Evolutionary conservation across 78 protist species (phyloP), one percentile per base, ranked within the genome.

Genomic region (Emiliania huxleyi): DNA sequence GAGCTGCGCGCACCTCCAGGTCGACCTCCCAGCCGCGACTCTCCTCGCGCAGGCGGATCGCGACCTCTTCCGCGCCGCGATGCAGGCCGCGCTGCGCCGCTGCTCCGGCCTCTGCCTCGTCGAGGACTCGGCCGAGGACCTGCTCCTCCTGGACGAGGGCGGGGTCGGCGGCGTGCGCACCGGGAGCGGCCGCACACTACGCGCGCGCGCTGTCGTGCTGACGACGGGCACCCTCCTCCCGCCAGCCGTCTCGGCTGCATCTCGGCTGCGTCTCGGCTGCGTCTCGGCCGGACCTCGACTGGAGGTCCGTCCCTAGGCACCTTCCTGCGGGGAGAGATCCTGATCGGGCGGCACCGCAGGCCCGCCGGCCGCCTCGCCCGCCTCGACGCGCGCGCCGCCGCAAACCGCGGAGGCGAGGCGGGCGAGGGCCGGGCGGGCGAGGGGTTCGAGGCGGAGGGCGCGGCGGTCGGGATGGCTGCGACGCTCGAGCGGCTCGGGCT

Each of bases 161-260:
- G 92, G 77, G 43, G 91, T 88, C 37, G 40, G 22, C 52, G 87
- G 93, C 62, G 90, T 92, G 55, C 25, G 26, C 62, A 49, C 56
- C n/a, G 40, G 33, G 26, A 56, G 6, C 23, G 90, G 93, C 52
- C 38, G 3, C 81, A 12, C 2, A 12, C 48, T 91, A 18, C 21
- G 3, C 52, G 55, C 93, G n/a, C 71, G 56, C 79, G 2, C 62
- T 23, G 90, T 91, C 83, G 94, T 98, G 33, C 43, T 98, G 90
- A 97, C 99, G 12, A 97, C 99, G 26, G 99, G 99, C 44, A 98
- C 99, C 25, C 97, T 98, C 55, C 89, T 98, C 69, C 96, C 98
- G 22, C 99, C 98, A 12, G 79, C n/a, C n/a, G n/a, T n/a, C n/a
- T n/a, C n/a, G n/a, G n/a, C n/a, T n/a, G n/a, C n/a, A n/a, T n/a